Percentiles rank a stretch among this genome's conserved stretches.
These are phyloP conservation scores for Ogataea zsoltii DNA, from an alignment of 805 yeast species.

Conservation along the genomic window DNA sequence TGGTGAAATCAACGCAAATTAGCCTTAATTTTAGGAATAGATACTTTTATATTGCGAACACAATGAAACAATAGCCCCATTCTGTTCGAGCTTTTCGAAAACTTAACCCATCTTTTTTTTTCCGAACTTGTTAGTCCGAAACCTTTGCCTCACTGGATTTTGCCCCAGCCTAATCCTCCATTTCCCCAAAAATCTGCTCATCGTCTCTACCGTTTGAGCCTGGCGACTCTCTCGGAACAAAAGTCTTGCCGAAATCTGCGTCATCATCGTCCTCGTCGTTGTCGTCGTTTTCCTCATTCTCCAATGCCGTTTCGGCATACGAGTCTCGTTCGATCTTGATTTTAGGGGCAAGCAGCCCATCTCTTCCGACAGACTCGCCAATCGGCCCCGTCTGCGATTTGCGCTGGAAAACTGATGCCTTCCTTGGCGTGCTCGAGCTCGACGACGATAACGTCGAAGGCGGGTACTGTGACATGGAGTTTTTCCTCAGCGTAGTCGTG, in stretches of 20 bases:
- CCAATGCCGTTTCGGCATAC: conserved; percentile 14
- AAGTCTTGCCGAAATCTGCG: conserved; percentile 13
- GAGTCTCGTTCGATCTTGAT: conserved; percentile 11
- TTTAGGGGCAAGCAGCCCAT: conserved; percentile 21
- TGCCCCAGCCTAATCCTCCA: conserved; percentile 30
- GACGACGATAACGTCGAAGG: conserved; percentile 35
- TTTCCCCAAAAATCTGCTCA: conserved; percentile 36
- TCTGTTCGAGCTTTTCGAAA: too few species aligned
- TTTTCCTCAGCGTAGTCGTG: conserved; percentile 35
- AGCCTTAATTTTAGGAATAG: too few species aligned
- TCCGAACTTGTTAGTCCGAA: too few species aligned
- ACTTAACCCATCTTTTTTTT: too few species aligned
- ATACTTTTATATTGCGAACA: too few species aligned
- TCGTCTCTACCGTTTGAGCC: conserved; percentile 9
- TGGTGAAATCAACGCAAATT: too few species aligned
- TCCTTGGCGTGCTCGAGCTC: conserved; percentile 17
- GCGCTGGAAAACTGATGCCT: conserved; percentile 12
- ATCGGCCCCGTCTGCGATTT: conserved; percentile 4
- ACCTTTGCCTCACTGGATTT: too few species aligned
- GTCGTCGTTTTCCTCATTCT: conserved; percentile 23
- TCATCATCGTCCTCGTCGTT: conserved; percentile 17
- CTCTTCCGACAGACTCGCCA: conserved; percentile 11
- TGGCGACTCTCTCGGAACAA: conserved; percentile 16
- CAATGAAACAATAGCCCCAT: too few species aligned
- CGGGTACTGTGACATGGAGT: conserved; percentile 47